Base-by-base conservation (phyloP, 2,329 filamentous ascomycete species). In the Phialophora macrospora region DNA sequence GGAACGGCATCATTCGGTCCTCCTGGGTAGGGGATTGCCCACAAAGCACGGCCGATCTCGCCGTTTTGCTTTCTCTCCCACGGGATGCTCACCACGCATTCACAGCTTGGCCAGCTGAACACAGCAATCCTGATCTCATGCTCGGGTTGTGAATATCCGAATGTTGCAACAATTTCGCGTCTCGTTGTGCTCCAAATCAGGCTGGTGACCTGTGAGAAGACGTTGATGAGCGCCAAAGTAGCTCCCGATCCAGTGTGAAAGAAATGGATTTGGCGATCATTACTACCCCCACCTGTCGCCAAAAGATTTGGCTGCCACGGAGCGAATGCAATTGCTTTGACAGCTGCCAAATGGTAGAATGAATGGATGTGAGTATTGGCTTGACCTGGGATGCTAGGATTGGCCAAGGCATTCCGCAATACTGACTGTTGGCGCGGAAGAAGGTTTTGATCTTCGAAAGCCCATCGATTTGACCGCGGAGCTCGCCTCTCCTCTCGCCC, bases 271-370 rank as follows among this genome's bases (percentile, higher is more conserved):
- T 92, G 92, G 72, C 92, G 92, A 79, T 99, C 94, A 73, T 96
- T 96, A 54, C 91, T 94, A 26, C 95, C 95, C 46, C 95, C 94
- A 2, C 95, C 93, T 1, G 94, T 96, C 14, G 95, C 95, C 46
- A 99, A 79, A 4, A 99, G 84, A 3, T 90, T 90, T 26, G 90
- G 87, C 63, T 94, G 90, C 94, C 93, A 99, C 0, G 95, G 94
- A 69, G 94, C 96, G 78, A 98, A 98, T 1, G 95, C 93, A 72
- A 98, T 95, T 34, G 95, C 95, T 78, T 99, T 99, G 71, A 98
- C 91, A 2, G 95, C 95, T 0, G 94, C 94, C 28, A 87, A 87
- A 75, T 99, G 92, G 11, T 82, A 77, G 86, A 92, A 95, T 34
- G 85, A 85, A 75, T 96, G 88, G 72, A 85, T 89, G 73, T 90